phyloP scores from a whole-genome alignment of 1,284 basidiomycete species.

The Ganoderma boninense region DNA sequence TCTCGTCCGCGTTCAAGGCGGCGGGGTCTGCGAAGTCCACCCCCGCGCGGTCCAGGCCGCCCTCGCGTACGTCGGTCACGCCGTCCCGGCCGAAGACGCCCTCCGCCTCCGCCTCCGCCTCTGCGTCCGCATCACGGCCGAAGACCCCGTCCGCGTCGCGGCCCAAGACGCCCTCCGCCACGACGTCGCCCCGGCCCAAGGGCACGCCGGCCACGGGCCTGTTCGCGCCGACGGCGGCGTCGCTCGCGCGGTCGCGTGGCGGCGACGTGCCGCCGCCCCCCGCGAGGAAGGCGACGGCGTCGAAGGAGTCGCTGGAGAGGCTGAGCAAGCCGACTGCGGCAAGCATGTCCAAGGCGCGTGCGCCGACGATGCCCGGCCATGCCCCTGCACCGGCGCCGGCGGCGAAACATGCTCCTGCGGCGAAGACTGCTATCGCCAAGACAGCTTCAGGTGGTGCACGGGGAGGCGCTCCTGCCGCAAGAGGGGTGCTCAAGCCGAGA shows the following conservation, averaged over 20 bases:
- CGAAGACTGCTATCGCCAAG: slow-evolving; percentile 13
- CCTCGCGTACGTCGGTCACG: slow-evolving; percentile 43
- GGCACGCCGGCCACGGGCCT: slow-evolving; percentile 51
- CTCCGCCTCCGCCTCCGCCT: slow-evolving; percentile 40
- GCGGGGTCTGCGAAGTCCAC: slow-evolving; percentile 29
- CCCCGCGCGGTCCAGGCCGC: slow-evolving; percentile 34
- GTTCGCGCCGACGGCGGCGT: slow-evolving; percentile 82
- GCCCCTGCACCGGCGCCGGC: slow-evolving; percentile 27
- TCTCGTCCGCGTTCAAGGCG: slow-evolving; percentile 30
- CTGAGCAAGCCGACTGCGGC: slow-evolving; percentile 81
- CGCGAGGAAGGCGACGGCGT: slow-evolving; percentile 55
- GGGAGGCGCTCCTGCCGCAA: slow-evolving; percentile 35
- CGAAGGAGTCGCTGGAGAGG: slow-evolving; percentile 61
- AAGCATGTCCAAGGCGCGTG: slow-evolving; percentile 62
- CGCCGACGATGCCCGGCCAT: slow-evolving; percentile 29
- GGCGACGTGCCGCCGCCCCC: slow-evolving; percentile 56
- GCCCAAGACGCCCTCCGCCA: slow-evolving; percentile 52
- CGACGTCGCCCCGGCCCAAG: slow-evolving; percentile 38
- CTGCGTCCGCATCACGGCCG: slow-evolving; percentile 51
- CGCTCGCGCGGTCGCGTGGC: slow-evolving; percentile 70
- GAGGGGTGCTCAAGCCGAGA: slow-evolving; percentile 32
- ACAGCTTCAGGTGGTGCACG: slow-evolving; percentile 27
- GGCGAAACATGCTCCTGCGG: slow-evolving; percentile 17
- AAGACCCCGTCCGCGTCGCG: slow-evolving; percentile 56
- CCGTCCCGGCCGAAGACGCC: slow-evolving; percentile 50